A percentile compares a stretch with the other conserved stretches of the same genome.
phyloP scores from a whole-genome alignment of 2,329 filamentous ascomycete species.

The Ophioceras dolichostomum region DNA sequence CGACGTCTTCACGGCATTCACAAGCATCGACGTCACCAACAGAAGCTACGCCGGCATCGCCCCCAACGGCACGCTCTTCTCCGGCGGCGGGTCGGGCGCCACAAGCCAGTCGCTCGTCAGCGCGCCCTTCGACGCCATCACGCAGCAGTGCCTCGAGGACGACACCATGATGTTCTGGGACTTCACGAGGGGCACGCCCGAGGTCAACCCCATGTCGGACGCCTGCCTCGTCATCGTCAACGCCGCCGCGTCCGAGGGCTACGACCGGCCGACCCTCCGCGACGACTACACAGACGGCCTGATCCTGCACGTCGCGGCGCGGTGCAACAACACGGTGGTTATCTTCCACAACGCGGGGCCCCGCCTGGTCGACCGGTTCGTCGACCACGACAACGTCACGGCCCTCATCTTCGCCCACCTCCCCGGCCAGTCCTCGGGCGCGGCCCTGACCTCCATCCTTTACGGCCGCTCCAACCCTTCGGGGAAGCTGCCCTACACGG shows the following conservation, averaged over 20 bases:
- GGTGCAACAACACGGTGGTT: constrained; percentile 52
- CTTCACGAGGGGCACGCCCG: constrained; percentile 31
- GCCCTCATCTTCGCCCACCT: constrained; percentile 51
- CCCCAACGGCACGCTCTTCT: constrained; percentile 27
- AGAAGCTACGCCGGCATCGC: constrained; percentile 13
- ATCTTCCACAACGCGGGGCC: constrained; percentile 51
- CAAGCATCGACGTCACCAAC: not conserved
- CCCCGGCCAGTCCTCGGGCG: constrained; percentile 49
- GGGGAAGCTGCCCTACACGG: constrained; percentile 47
- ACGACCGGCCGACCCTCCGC: constrained; percentile 44
- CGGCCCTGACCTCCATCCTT: constrained; percentile 39
- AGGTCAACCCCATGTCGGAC: constrained; percentile 38
- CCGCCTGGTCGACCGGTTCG: constrained; percentile 46
- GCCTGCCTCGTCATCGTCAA: constrained; percentile 58
- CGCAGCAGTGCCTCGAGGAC: constrained; percentile 38
- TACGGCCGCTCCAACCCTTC: constrained; percentile 45
- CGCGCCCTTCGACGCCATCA: constrained; percentile 42
- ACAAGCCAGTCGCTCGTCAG: constrained; percentile 26
- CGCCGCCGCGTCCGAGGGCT: constrained; percentile 59
- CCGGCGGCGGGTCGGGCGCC: constrained; percentile 23
- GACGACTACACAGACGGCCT: constrained; percentile 54
- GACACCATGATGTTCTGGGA: constrained; percentile 48
- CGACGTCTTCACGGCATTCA: constrained; percentile 1
- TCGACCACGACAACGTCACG: constrained; percentile 51
- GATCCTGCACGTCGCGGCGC: constrained; percentile 41